Evolutionary conservation across 2,329 filamentous ascomycete species (phyloP).

Genomic region (Incumbomyces lentus): DNA sequence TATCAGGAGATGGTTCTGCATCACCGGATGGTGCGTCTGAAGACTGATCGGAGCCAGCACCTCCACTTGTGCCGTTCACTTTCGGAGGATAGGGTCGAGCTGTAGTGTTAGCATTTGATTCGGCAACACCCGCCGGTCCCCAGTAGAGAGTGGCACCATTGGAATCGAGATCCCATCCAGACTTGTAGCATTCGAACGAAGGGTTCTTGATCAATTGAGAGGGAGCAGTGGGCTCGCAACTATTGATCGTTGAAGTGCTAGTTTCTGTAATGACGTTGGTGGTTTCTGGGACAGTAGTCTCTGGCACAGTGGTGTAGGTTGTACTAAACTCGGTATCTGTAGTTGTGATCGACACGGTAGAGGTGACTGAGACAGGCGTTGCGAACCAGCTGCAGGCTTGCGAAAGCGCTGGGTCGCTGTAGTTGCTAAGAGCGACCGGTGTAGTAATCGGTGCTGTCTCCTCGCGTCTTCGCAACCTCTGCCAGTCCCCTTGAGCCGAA

Average conservation of each 20-base stretch:
- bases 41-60: no score
- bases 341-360: neutral
- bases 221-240: constrained; percentile 5
- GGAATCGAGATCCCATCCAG: constrained; percentile 2
- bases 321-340: neutral
- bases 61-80: neutral
- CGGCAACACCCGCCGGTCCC: constrained; percentile 1
- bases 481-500: neutral
- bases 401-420: neutral
- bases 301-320: constrained; percentile 5
- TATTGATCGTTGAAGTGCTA: constrained; percentile 4
- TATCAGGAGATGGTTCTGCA: neutral
- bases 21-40: neutral
- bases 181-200: constrained; percentile 6
- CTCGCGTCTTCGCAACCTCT: neutral
- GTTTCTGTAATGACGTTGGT: neutral
- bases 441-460: constrained; percentile 1
- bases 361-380: neutral
- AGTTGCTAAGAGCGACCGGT: constrained; percentile 1
- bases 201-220: constrained; percentile 6
- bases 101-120: neutral
- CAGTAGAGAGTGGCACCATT: constrained; percentile 2
- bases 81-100: neutral
- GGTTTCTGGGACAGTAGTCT: constrained; percentile 1
- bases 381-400: constrained; percentile 7